phyloP scores from a whole-genome alignment of 148 eudicot genomes.

The Camellia granthamiana region DNA sequence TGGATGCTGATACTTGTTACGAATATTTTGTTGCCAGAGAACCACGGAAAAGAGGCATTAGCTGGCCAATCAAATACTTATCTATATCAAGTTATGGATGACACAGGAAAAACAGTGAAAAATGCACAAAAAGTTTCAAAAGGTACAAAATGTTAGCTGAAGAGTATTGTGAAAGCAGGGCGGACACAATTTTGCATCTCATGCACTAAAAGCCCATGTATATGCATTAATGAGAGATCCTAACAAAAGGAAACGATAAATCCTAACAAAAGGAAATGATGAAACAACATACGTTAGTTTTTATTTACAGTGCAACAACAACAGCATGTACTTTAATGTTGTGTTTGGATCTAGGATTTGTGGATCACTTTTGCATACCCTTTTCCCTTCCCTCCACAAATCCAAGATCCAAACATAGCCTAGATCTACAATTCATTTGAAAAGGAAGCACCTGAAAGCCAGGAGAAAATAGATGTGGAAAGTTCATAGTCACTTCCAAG shows the following conservation, averaged over 20 bases:
- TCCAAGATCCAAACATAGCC: too few species aligned
- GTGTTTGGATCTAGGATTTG: background rate
- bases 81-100: background rate
- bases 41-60: background rate
- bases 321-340: background rate
- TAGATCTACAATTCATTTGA: too few species aligned
- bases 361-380: too few species aligned
- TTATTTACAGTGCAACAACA: background rate
- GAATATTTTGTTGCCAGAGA: too few species aligned
- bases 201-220: background rate
- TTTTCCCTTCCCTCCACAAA: too few species aligned
- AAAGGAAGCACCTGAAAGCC: conserved; percentile 47
- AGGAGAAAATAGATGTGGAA: conserved; percentile 34
- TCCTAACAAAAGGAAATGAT: background rate
- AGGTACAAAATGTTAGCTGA: background rate
- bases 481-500: conserved; percentile 33
- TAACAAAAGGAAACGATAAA: background rate
- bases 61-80: background rate
- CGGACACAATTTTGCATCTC: background rate
- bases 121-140: background rate
- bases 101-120: background rate
- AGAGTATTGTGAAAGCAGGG: background rate
- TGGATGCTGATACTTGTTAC: too few species aligned
- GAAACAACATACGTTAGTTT: background rate
- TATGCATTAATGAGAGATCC: background rate